phyloP scores from a whole-genome alignment of 2,329 filamentous ascomycete genomes.

The Orbilia brochopaga region DNA sequence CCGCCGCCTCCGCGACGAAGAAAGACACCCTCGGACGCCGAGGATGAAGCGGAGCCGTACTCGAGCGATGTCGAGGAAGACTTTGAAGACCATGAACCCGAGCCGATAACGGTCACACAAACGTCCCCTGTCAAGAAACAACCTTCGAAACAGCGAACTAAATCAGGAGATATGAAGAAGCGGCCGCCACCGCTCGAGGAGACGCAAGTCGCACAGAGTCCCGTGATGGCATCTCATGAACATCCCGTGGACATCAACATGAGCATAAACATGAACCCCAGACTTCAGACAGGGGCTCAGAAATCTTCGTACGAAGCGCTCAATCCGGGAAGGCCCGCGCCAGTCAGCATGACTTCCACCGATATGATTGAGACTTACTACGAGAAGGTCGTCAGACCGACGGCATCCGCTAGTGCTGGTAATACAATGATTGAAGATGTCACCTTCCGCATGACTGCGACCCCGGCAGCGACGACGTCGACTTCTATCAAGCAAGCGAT shows the following conservation, averaged over 20 bases:
- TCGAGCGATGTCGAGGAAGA: constrained; percentile 61
- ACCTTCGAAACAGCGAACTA: constrained; percentile 16
- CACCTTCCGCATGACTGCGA: constrained; percentile 59
- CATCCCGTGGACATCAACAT: constrained; percentile 9
- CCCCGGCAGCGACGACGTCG: constrained; percentile 33
- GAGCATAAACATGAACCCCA: background rate
- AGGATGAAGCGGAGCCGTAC: constrained; percentile 60
- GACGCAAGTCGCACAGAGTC: constrained; percentile 53
- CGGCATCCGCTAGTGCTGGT: constrained; percentile 55
- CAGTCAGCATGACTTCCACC: constrained; percentile 60
- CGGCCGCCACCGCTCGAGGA: constrained; percentile 55
- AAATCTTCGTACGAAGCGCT: constrained; percentile 63
- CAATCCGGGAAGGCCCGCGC: constrained; percentile 63
- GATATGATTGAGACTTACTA: constrained; percentile 63
- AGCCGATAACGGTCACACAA: constrained; percentile 9
- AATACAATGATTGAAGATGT: constrained; percentile 59
- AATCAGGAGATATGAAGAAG: constrained; percentile 53
- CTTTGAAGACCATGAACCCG: constrained; percentile 48
- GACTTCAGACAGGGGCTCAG: constrained; percentile 55
- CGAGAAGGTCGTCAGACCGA: constrained; percentile 60
- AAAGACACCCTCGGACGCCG: constrained; percentile 61
- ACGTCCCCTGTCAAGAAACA: constrained; percentile 21
- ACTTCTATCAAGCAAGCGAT: constrained; percentile 8
- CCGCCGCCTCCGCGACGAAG: constrained; percentile 58
- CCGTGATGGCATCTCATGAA: constrained; percentile 8